These are phyloP conservation scores for Mycosarcoma mackinlayi DNA, from an alignment of 1,284 basidiomycete species.

Conservation along the genomic window DNA sequence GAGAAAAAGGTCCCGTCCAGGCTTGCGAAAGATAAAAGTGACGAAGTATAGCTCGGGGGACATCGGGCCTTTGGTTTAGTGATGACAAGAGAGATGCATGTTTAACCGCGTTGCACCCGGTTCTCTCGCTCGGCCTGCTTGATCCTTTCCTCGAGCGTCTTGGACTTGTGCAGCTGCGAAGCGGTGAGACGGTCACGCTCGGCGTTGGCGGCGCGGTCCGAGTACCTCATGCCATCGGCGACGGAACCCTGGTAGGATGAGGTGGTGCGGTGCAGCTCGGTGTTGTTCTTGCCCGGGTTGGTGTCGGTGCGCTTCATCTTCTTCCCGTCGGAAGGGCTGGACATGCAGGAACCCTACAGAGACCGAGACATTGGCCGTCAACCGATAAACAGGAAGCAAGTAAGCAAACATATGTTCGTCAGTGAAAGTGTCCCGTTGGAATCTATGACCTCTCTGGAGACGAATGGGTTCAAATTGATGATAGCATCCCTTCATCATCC, in stretches of 20 bases:
- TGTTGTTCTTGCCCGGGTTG: conserved; percentile 60
- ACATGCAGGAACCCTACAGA: conserved; percentile 58
- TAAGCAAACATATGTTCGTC: background rate
- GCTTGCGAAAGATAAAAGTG: too few species aligned
- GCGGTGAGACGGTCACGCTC: conserved; percentile 64
- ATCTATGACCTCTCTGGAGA: too few species aligned
- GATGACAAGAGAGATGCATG: too few species aligned
- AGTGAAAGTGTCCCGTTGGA: too few species aligned
- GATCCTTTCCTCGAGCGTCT: conserved; percentile 67
- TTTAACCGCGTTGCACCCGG: too few species aligned
- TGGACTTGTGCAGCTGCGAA: conserved; percentile 66
- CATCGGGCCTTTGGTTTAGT: too few species aligned
- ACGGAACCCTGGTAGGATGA: conserved; percentile 68
- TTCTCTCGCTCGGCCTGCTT: conserved; percentile 65
- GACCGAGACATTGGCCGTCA: background rate
- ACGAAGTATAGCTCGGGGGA: too few species aligned
- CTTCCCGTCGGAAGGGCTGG: conserved; percentile 61
- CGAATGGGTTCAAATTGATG: too few species aligned
- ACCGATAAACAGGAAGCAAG: background rate
- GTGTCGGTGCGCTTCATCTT: conserved; percentile 67
- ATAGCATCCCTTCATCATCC: background rate
- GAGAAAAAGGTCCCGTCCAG: too few species aligned
- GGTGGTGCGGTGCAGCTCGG: conserved; percentile 67
- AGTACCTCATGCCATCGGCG: conserved; percentile 67
- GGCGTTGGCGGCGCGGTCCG: conserved; percentile 52